phyloP scores from a whole-genome alignment of 768 basidiomycete species.

The Rubroboletus pulcherrimus region DNA sequence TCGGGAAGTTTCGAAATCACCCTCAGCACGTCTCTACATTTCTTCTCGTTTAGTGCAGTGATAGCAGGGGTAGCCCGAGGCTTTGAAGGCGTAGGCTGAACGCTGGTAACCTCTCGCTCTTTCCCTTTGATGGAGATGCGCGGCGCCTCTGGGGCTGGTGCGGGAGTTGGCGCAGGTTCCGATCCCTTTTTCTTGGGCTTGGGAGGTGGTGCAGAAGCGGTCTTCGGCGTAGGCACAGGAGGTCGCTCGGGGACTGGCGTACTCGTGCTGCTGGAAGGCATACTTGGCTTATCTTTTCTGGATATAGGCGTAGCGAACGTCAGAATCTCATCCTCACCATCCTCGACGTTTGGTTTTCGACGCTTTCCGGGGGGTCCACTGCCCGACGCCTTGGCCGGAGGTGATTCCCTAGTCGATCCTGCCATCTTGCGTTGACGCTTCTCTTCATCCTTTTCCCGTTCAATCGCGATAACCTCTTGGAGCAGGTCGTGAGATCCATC shows the following conservation, averaged over 20 bases:
- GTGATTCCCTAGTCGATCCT: slow-evolving; percentile 39
- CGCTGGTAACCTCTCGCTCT: slow-evolving; percentile 52
- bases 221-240: slow-evolving; percentile 23
- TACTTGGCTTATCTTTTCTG: slow-evolving; percentile 45
- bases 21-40: slow-evolving; percentile 71
- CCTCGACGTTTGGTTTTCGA: slow-evolving; percentile 47
- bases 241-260: slow-evolving; percentile 38
- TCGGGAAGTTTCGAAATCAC: slow-evolving; percentile 59
- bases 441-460: slow-evolving; percentile 59
- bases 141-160: slow-evolving; percentile 24
- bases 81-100: slow-evolving; percentile 37
- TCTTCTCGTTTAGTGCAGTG: slow-evolving; percentile 74
- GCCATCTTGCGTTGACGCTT: slow-evolving; percentile 42
- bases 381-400: slow-evolving; percentile 35
- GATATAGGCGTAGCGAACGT: slow-evolving; percentile 53
- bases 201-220: slow-evolving; percentile 24
- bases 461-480: slow-evolving; percentile 79
- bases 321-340: slow-evolving; percentile 59
- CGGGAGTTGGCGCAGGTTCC: slow-evolving; percentile 22
- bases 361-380: slow-evolving; percentile 48
- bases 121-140: slow-evolving; percentile 65
- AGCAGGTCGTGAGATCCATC: slow-evolving; percentile 80
- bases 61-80: slow-evolving; percentile 35
- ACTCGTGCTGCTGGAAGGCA: slow-evolving; percentile 38
- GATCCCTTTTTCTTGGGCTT: slow-evolving; percentile 43